Base-by-base conservation (phyloP, 148 eudicot species). In the Suaeda aralocaspica region DNA sequence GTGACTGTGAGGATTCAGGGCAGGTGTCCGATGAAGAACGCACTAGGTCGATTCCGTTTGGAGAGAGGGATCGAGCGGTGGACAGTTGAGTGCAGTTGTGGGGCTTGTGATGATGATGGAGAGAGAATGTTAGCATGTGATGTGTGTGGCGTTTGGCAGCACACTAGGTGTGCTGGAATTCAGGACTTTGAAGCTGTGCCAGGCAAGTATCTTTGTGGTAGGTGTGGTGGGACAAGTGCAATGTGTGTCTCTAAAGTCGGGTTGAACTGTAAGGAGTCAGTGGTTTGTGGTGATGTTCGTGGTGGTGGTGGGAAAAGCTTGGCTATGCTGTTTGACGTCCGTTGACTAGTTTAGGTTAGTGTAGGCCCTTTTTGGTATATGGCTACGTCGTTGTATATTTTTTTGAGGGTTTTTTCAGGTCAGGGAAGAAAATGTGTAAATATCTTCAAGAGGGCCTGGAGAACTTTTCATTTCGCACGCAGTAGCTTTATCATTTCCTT, bases 91-190 rank as follows among this genome's bases (percentile, higher is more conserved):
- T 92, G 98, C 72, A 50, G 77, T 28, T 92, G 98, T 67, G 98
- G 96, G 14, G 96, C 98, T 21, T 83, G 72, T 69, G 98, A 90
- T 70, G 98, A 92, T 49, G 98, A 92, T 31, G 98, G 98, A 0
- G 98, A 92, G 84, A 81, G 98, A 42, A 92, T 92, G 98, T 60
- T 90, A 65, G 96, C 96, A 2, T 92, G 98, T 53, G 98, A 92
- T 53, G 72, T 53, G 0, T 92, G 98, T 52, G 83, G 92, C 5
- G 82, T 86, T n/a, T 92, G 98, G 98, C 94, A 86, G 78, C 98
- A 92, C 68, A 92, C 98, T 14, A 79, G 98, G 76, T 92, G 98
- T 73, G 82, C 83, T 0, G 90, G 92, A 36, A 88, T 92, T 51
- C 75, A 69, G 0, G 98, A 92, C 64, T 77, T 51, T 49, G 87